Evolutionary conservation across 2,329 filamentous ascomycete species (phyloP).

Genomic region (Colletotrichum sp.): DNA sequence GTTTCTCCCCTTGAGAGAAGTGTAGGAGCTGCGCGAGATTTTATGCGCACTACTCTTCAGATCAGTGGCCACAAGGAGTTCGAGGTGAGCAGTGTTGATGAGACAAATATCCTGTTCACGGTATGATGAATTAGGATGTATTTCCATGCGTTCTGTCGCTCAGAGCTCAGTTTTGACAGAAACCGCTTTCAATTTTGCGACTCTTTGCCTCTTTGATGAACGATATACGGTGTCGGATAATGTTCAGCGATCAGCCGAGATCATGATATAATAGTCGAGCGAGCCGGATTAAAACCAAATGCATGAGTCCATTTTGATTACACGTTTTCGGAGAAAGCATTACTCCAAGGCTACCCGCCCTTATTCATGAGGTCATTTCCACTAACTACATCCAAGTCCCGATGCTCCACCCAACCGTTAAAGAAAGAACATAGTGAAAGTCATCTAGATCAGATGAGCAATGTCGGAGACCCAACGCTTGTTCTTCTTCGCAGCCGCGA

Average conservation of each 20-base stretch:
- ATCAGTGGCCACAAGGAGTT: background rate
- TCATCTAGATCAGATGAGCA: background rate
- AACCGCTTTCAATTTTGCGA: background rate
- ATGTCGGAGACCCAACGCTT: background rate
- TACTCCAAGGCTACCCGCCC: background rate
- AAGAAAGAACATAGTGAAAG: background rate
- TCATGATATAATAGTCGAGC: background rate
- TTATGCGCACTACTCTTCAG: background rate
- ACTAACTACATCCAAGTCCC: background rate
- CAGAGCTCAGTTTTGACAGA: background rate
- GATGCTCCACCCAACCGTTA: background rate
- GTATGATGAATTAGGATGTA: background rate
- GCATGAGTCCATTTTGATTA: background rate
- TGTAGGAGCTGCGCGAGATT: background rate
- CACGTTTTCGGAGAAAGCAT: background rate
- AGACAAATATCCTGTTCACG: background rate
- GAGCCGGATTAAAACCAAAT: background rate
- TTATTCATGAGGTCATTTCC: background rate
- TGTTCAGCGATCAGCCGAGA: background rate
- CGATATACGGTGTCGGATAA: background rate
- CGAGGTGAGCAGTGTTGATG: fast-evolving
- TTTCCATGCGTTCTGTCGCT: background rate
- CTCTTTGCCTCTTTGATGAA: fast-evolving
- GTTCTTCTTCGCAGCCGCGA: constrained; percentile 3
- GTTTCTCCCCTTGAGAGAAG: background rate